Evolutionary conservation across 306 rosid species (phyloP), one percentile per base, ranked within the genome.

Genomic region (Luffa aegyptiaca): DNA sequence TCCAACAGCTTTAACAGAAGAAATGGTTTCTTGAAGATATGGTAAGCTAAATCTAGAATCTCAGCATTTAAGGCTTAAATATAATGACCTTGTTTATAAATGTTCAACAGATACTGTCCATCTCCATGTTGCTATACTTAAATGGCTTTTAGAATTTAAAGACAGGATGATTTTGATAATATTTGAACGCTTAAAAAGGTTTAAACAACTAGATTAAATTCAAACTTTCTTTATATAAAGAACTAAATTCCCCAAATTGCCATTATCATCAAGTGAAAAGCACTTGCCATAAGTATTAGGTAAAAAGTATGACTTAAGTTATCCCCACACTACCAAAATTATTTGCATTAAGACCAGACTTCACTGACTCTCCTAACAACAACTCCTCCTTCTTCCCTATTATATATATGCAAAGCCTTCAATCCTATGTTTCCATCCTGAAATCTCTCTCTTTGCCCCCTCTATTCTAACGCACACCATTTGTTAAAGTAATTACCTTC

Each of bases 271-370:
- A 44, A 17, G 10, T 75, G 64, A 18, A 75, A 75, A 53, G 64
- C 14, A 75, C 79, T 75, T 53, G 49, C 18, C 31, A 53, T 35
- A 75, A 33, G 63, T 36, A 18, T 75, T 75, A 51, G 64, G 79
- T 75, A 75, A 74, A 74, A 52, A 51, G 78, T 74, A 74, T 74
- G 33, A 4, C 8, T 74, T 35, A 74, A 74, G 78, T 51, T 52
- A 74, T 31, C 78, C 21, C 57, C 77, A 73, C 77, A 73, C 44
- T 14, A 73, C 77, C 77, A 72, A 48, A 72, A 48, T 53, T 52
- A 53, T 75, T 52, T 75, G 64, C 9, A 78, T 21, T 5, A 57
- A 46, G 59, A 62, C 81, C 81, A 61, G 41, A 78, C 59, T 58
- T 59, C 10, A 46, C 73, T 45, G 20, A 33, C 42, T 45, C 42